Evolutionary conservation across 306 rosid genomes (phyloP).

Genomic region (Argentina anserina): DNA sequence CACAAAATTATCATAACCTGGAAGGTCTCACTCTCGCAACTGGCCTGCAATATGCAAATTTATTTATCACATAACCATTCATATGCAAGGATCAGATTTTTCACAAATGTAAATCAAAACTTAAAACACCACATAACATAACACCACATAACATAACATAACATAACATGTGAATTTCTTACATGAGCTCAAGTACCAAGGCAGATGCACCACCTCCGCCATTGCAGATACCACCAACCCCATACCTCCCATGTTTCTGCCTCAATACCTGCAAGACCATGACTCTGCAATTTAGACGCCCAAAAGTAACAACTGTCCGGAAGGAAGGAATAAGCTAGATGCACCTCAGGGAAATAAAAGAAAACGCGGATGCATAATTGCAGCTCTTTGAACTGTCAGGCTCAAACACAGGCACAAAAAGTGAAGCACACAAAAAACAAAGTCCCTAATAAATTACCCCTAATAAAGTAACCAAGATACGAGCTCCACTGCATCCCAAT

Average conservation of each 20-base stretch:
- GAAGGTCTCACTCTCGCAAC: conserved; percentile 40
- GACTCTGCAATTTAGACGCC: conserved; percentile 19
- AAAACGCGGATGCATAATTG: not conserved
- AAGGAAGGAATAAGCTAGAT: not conserved
- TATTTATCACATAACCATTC: not conserved
- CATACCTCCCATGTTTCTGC: conserved; percentile 74
- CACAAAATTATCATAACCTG: conserved; percentile 29
- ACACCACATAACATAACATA: not conserved
- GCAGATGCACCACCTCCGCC: conserved; percentile 99
- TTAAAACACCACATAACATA: not conserved
- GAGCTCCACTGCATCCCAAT: conserved; percentile 97
- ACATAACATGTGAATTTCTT: conserved; percentile 37
- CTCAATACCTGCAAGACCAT: conserved; percentile 63
- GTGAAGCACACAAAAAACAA: conserved; percentile 1
- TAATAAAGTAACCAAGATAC: conserved; percentile 75
- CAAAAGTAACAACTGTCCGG: conserved; percentile 1
- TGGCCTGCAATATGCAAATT: conserved; percentile 57
- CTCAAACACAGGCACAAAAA: conserved; percentile 7
- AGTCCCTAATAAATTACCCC: conserved; percentile 53
- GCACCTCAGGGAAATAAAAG: not conserved
- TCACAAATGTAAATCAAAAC: not conserved
- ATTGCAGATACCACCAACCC: conserved; percentile 78
- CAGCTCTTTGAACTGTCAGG: not conserved
- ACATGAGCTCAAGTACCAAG: conserved; percentile 75
- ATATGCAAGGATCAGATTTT: not conserved